A percentile compares a stretch with the other conserved stretches of the same genome.
Evolutionary conservation across 2,329 filamentous ascomycete species (phyloP).

Genomic region (Sporothrix mexicana): DNA sequence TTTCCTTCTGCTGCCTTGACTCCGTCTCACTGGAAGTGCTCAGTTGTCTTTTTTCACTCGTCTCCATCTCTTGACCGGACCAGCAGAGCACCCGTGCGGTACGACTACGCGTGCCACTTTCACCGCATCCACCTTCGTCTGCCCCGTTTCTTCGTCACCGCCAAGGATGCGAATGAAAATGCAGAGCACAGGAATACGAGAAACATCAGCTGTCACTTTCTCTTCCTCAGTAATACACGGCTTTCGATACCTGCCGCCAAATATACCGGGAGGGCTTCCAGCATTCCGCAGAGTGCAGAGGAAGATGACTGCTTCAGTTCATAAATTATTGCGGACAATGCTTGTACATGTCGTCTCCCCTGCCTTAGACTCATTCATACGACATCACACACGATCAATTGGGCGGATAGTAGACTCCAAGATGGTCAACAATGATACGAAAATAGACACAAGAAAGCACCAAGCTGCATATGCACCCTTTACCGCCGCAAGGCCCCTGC

Average conservation of each 20-base stretch:
- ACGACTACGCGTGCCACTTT: background rate
- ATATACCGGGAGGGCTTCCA: background rate
- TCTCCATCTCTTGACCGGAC: background rate
- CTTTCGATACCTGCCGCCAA: background rate
- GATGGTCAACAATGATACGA: slow-evolving; percentile 9
- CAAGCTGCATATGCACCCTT: slow-evolving; percentile 24
- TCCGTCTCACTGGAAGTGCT: background rate
- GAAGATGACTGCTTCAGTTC: background rate
- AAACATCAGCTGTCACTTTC: background rate
- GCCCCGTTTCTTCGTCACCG: slow-evolving; percentile 20
- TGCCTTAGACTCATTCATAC: background rate
- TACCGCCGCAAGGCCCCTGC: slow-evolving; percentile 17
- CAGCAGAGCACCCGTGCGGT: slow-evolving; percentile 3
- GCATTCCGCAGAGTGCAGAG: too few species aligned
- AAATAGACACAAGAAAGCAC: slow-evolving; percentile 25
- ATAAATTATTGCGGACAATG: background rate
- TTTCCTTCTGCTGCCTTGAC: slow-evolving; percentile 4
- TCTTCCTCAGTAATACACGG: background rate
- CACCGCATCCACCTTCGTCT: slow-evolving; percentile 5
- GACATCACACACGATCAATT: background rate
- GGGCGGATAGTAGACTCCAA: background rate
- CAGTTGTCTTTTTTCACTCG: background rate
- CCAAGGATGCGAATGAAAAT: background rate
- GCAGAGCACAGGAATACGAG: background rate
- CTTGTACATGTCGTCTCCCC: background rate